Evolutionary conservation across 129 eudicot genomes (phyloP), one percentile per base, ranked within the genome.

Genomic region (Lonicera japonica): DNA sequence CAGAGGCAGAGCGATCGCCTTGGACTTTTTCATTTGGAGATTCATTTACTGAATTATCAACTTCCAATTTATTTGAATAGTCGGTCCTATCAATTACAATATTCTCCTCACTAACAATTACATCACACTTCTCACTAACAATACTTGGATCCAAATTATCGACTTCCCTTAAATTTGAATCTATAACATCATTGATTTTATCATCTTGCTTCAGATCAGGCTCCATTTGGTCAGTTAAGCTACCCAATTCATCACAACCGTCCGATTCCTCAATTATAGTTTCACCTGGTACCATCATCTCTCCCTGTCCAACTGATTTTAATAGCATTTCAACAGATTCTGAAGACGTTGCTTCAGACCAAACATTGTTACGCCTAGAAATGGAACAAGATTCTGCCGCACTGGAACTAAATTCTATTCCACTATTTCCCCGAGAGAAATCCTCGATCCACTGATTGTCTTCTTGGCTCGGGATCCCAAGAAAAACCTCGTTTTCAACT

Each of bases 261-360:
- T 66, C 69, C 39, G 80, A 61, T 54, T 83, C 78, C 46, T 62
- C 61, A 18, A 69, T 48, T 15, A 45, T 41, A 50, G 73, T 25
- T 57, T 76, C 83, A 23, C 73, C 81, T 17, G 74, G 78, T 8
- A 80, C 65, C 61, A 68, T 74, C 52, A 68, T 74, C 52, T 83
- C 86, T 64, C 79, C 90, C 86, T 79, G 90, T 14, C 90, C 91
- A 74, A 92, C 99, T 16, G 99, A 83, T 63, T 92, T 92, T 66
- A 92, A 21, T 25, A 92, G 82, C 99, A 92, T 84, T 77, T 85
- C 99, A 72, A 92, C 99, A 64, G 99, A 88, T 73, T 92, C 99
- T 43, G 87, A 84, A 46, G 99, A 92, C 60, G 99, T 88, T 72
- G 99, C 99, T 83, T 92, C 99, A 63, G 96, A 92, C 99, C 99